phyloP scores from a whole-genome alignment of 495 filamentous ascomycete species.

The Aspergillus indologenus region DNA sequence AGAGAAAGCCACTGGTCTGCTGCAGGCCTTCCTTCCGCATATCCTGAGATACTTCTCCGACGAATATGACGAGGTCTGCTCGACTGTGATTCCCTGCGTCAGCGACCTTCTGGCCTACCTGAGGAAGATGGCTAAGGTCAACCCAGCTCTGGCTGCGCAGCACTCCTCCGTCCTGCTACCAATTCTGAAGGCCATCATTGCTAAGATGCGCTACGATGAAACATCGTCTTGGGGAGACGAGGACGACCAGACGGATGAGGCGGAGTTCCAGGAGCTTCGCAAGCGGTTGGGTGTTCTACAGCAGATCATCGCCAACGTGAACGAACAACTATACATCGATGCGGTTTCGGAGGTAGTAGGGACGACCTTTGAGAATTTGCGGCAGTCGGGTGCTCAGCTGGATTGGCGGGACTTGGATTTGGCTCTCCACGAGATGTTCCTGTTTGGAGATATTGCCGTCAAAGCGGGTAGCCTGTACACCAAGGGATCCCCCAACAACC shows the following conservation, averaged over 20 bases:
- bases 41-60: constrained; percentile 92
- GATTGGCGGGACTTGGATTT: constrained; percentile 96
- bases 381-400: constrained; percentile 64
- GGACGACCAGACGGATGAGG: constrained; percentile 92
- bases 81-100: constrained; percentile 85
- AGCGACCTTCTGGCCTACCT: constrained; percentile 87
- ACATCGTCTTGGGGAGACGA: constrained; percentile 92
- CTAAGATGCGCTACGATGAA: constrained; percentile 96
- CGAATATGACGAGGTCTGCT: constrained; percentile 96
- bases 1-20: constrained; percentile 65
- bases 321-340: constrained; percentile 80
- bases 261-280: constrained; percentile 94
- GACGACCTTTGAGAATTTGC: constrained; percentile 73
- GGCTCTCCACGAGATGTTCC: constrained; percentile 91
- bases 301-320: constrained; percentile 80
- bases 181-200: constrained; percentile 84
- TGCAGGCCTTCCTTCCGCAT: constrained; percentile 78
- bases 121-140: constrained; percentile 66
- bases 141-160: constrained; percentile 56
- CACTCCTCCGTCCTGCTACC: constrained; percentile 77
- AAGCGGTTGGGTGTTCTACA: constrained; percentile 85
- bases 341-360: constrained; percentile 79
- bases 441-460: constrained; percentile 91
- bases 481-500: constrained; percentile 73
- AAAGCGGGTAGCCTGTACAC: constrained; percentile 76